Percentiles rank a stretch among this genome's conserved stretches.
Evolutionary conservation across 2,329 filamentous ascomycete genomes (phyloP).

Genomic region (Colletotrichum agaves): DNA sequence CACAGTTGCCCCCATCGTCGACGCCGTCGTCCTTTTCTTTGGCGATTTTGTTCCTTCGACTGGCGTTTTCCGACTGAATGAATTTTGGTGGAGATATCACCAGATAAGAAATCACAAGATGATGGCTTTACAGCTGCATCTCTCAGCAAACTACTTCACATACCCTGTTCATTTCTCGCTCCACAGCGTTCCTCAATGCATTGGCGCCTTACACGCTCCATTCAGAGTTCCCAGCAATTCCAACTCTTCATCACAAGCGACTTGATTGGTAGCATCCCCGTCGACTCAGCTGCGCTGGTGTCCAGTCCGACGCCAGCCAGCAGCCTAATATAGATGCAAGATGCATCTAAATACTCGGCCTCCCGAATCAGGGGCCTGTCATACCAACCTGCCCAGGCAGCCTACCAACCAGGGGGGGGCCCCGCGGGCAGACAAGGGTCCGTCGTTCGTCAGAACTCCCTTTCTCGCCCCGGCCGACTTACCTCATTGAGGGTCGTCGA

Average conservation of each 20-base stretch:
- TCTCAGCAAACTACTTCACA: background rate
- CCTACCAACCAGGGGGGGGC: background rate
- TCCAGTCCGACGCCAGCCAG: constrained; percentile 17
- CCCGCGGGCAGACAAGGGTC: constrained; percentile 11
- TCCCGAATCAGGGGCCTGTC: constrained; percentile 1
- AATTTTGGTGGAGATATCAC: too few species aligned
- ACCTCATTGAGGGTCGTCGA: constrained; percentile 18
- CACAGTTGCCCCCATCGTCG: too few species aligned
- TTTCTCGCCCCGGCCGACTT: background rate
- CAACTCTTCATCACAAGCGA: background rate
- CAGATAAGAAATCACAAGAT: too few species aligned
- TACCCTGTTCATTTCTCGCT: constrained; percentile 22
- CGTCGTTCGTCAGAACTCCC: constrained; percentile 11
- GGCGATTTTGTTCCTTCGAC: too few species aligned
- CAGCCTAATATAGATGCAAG: background rate
- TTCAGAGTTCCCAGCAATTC: constrained; percentile 4
- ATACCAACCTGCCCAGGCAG: background rate
- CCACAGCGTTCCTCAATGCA: constrained; percentile 21
- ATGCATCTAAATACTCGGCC: background rate
- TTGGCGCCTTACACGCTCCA: constrained; percentile 32
- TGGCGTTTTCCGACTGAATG: too few species aligned
- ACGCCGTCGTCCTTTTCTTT: too few species aligned
- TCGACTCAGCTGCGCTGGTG: constrained; percentile 14
- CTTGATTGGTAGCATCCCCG: constrained; percentile 19
- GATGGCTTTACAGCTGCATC: too few species aligned